These are phyloP conservation scores for Chaetoscypha palmicola DNA, from an alignment of 2,329 filamentous ascomycete genomes.

Conservation along the genomic window DNA sequence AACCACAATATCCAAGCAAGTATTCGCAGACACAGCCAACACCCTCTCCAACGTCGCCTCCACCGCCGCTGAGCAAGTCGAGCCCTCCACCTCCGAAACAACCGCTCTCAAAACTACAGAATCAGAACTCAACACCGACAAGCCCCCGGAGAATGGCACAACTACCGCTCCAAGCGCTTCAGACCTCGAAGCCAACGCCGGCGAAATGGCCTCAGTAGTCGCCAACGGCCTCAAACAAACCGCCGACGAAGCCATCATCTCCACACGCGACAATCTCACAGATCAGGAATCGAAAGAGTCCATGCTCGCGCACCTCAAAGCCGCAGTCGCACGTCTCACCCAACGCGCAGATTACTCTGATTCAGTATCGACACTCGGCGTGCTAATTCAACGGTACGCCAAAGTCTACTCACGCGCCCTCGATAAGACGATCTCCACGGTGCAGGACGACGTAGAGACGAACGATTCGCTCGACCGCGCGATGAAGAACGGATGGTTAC, in stretches of 20 bases:
- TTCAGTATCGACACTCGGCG: conserved; percentile 71
- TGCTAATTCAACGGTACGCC: conserved; percentile 72
- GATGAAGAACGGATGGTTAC: conserved; percentile 70
- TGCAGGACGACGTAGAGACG: conserved; percentile 63
- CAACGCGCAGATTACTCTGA: conserved; percentile 76
- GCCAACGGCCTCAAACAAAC: conserved; percentile 40
- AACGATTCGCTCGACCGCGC: conserved; percentile 72
- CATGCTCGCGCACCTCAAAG: conserved; percentile 67
- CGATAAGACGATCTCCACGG: conserved; percentile 57
- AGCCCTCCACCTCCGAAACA: conserved; percentile 57
- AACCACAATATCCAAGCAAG: conserved; percentile 68
- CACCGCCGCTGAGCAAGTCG: conserved; percentile 64
- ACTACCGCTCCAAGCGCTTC: conserved; percentile 44
- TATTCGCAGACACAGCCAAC: conserved; percentile 81
- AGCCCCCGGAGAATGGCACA: conserved; percentile 35
- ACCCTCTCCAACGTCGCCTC: conserved; percentile 70
- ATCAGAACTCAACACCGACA: neutral
- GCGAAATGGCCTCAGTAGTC: conserved; percentile 41
- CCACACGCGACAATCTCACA: conserved; percentile 64
- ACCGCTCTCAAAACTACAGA: neutral
- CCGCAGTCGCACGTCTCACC: conserved; percentile 66
- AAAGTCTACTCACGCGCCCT: conserved; percentile 68
- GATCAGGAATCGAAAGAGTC: conserved; percentile 63
- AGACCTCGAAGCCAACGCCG: conserved; percentile 53
- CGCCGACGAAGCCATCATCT: conserved; percentile 55